phyloP scores from a whole-genome alignment of 805 yeast species.

The Saccharomycopsis schoenii region DNA sequence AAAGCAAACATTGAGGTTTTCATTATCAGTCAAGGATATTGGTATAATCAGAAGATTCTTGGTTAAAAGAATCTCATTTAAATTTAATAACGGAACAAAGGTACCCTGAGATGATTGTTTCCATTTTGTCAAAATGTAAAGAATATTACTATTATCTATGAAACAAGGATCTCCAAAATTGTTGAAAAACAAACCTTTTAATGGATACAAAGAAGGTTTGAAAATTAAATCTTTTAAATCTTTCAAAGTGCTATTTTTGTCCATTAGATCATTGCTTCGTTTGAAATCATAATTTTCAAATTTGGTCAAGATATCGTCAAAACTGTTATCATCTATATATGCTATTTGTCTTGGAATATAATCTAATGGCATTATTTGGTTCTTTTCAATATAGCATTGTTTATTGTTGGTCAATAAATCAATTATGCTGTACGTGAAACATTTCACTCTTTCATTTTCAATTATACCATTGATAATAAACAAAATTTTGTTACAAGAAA shows the following conservation, averaged over 20 bases:
- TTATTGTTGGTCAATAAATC: constrained; percentile 35
- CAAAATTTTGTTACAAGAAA: constrained; percentile 49
- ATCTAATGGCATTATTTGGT: constrained; percentile 28
- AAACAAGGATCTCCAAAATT: constrained; percentile 86
- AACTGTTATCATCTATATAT: constrained; percentile 9
- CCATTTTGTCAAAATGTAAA: constrained; percentile 70
- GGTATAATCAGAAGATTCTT: constrained; percentile 65
- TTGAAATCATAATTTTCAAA: constrained; percentile 13
- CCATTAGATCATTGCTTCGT: constrained; percentile 23
- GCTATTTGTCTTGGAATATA: constrained; percentile 5
- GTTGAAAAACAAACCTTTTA: constrained; percentile 71
- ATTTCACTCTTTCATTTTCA: constrained; percentile 20
- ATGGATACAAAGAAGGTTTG: constrained; percentile 24
- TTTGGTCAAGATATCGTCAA: constrained; percentile 18
- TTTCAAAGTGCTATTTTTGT: background rate
- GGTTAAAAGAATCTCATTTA: constrained; percentile 35
- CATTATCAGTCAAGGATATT: constrained; percentile 54
- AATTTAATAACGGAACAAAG: constrained; percentile 81
- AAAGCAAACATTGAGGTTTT: constrained; percentile 62
- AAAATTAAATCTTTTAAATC: constrained; percentile 1
- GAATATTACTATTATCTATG: constrained; percentile 66
- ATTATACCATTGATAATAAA: constrained; percentile 42
- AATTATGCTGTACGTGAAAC: constrained; percentile 38
- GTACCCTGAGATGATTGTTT: constrained; percentile 62
- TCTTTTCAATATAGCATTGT: constrained; percentile 31